Evolutionary conservation across 2,329 filamentous ascomycete genomes (phyloP), one percentile per base, ranked within the genome.

Genomic region (Cladophialophora yegresii): DNA sequence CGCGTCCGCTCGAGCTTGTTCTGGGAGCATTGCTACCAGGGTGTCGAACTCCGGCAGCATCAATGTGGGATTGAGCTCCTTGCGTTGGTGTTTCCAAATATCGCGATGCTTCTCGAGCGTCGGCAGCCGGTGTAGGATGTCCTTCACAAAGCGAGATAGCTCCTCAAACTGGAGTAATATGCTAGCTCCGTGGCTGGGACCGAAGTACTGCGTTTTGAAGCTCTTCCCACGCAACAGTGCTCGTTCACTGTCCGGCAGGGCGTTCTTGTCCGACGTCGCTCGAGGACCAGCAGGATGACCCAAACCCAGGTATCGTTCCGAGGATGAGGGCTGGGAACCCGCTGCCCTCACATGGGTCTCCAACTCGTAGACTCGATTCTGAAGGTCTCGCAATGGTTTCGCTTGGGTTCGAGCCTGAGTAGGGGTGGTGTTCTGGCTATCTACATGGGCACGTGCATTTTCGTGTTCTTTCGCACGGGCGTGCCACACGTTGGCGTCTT

Each of bases 121-220:
- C 30, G 69, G 69, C 33, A 70, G 57, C 16, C 61, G 49, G 28
- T 62, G 51, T 20, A 72, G 45, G 36, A 69, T 70, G 43, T 70
- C 69, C 58, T 67, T 67, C 33, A 69, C 69, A 49, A 71, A 71
- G 22, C 61, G 58, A 22, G 68, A 69, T 7, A 72, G 63, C 40
- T 72, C 69, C 55, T 71, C 68, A 43, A 70, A 71, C 57, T 72
- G 70, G 22, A 69, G 47, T 28, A 72, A 67, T 23, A 71, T 54
- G 43, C 67, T 68, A 9, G 67, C 63, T 20, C 62, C 61, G 54
- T 72, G 65, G 58, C 66, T 71, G 12, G 69, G 69, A 16, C 71
- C 71, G 57, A 67, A 67, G 50, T 72, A 72, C 54, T 71, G 65
- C 23, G 71, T 72, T 33, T 70, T 71, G 62, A 72, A 71, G 20